These are phyloP conservation scores for Penicillium antarcticum DNA, from an alignment of 495 filamentous ascomycete genomes.

Conservation along the genomic window DNA sequence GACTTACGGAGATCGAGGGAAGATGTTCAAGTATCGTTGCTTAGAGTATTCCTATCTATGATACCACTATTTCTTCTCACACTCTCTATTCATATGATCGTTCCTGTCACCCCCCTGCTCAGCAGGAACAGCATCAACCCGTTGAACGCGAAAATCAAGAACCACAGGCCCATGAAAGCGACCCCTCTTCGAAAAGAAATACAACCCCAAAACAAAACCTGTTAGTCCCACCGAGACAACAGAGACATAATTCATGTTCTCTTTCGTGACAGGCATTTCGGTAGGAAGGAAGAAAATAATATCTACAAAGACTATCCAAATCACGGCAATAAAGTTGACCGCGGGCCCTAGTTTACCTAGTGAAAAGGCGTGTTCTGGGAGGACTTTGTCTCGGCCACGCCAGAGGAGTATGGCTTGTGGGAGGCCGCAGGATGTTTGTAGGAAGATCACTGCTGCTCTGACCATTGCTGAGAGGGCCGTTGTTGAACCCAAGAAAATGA, in stretches of 20 bases:
- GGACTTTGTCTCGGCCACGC: constrained; percentile 5
- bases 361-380: constrained; percentile 6
- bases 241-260: constrained; percentile 14
- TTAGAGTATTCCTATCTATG: too few relatives aligned
- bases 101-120: not conserved
- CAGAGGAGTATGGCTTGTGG: constrained; percentile 8
- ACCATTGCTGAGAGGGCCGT: constrained; percentile 13
- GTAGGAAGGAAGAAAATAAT: constrained; percentile 9
- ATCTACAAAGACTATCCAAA: constrained; percentile 6
- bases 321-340: constrained; percentile 6
- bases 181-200: not conserved
- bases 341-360: constrained; percentile 1
- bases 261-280: constrained; percentile 1
- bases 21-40: too few relatives aligned
- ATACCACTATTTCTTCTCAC: too few relatives aligned
- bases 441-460: constrained; percentile 6
- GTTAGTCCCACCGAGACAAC: constrained; percentile 6
- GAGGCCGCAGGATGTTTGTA: constrained; percentile 10
- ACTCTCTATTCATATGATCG: not conserved
- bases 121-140: not conserved
- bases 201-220: not conserved
- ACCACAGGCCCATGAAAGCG: not conserved
- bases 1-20: too few relatives aligned
- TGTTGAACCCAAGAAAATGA: constrained; percentile 11
- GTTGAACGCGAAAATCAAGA: not conserved